Evolutionary conservation across 345 rosid species (phyloP).

Genomic region (Citrus reticulata): DNA sequence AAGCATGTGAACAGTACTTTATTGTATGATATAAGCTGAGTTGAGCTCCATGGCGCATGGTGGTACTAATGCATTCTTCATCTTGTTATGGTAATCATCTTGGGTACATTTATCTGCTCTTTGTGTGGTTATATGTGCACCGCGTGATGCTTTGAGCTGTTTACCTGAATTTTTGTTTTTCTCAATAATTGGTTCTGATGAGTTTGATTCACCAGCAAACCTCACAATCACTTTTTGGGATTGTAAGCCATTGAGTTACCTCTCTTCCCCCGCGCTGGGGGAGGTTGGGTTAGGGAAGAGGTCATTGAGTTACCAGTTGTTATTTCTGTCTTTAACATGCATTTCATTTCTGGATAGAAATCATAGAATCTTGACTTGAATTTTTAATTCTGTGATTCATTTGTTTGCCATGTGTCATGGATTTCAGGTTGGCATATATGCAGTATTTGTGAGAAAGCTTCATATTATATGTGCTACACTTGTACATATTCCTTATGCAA

Average conservation of each 20-base stretch:
- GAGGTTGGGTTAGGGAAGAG: too few species aligned
- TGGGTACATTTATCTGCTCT: background rate
- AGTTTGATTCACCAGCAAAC: too few species aligned
- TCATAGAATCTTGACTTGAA: background rate
- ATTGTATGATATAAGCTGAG: background rate
- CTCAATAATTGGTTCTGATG: background rate
- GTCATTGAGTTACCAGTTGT: background rate
- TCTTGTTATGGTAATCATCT: background rate
- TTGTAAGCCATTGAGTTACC: background rate
- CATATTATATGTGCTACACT: slow-evolving; percentile 90
- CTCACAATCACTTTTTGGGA: background rate
- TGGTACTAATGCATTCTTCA: background rate
- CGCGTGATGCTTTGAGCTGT: background rate
- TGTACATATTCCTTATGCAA: slow-evolving; percentile 96
- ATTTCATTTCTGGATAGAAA: background rate
- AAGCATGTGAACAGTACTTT: background rate
- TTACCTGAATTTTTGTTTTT: background rate
- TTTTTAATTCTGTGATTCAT: background rate
- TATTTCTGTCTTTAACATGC: background rate
- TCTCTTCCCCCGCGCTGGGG: too few species aligned
- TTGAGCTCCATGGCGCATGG: background rate
- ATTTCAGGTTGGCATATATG: slow-evolving; percentile 98
- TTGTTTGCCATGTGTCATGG: slow-evolving; percentile 14
- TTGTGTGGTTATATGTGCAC: background rate
- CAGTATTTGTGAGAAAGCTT: slow-evolving; percentile 73